phyloP scores from a whole-genome alignment of 305 asterid genomes.

The Solanum hybrid region DNA sequence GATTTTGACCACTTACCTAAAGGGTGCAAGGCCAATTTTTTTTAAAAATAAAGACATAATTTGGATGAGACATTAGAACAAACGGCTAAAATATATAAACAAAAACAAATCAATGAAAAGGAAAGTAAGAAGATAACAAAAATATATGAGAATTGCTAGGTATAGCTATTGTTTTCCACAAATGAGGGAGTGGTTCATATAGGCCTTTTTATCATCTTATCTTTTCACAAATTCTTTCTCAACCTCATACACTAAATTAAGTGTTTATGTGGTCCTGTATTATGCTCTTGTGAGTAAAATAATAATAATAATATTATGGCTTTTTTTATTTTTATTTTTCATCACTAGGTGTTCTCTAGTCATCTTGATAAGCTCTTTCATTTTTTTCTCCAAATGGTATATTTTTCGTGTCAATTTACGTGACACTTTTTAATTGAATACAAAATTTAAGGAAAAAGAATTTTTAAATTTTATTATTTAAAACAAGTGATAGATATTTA shows the following conservation, averaged over 20 bases:
- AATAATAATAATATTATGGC: neutral
- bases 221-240: constrained; percentile 28
- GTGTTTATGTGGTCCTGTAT: constrained; percentile 15
- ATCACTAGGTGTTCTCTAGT: neutral
- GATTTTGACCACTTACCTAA: neutral
- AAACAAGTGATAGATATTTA: neutral
- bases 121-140: constrained; percentile 16
- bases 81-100: neutral
- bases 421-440: neutral
- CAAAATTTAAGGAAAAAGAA: accelerated
- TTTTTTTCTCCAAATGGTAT: neutral
- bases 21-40: neutral
- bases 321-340: neutral
- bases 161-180: constrained; percentile 16
- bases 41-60: neutral
- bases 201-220: constrained; percentile 50
- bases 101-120: constrained; percentile 5
- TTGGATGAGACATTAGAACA: neutral
- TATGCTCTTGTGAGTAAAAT: neutral
- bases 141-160: neutral
- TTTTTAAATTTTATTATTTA: neutral
- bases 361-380: neutral
- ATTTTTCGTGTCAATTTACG: neutral
- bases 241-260: constrained; percentile 30
- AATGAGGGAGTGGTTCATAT: constrained; percentile 47